These are phyloP conservation scores for Populus hybrid DNA, from an alignment of 441 rosid species.

Conservation along the genomic window DNA sequence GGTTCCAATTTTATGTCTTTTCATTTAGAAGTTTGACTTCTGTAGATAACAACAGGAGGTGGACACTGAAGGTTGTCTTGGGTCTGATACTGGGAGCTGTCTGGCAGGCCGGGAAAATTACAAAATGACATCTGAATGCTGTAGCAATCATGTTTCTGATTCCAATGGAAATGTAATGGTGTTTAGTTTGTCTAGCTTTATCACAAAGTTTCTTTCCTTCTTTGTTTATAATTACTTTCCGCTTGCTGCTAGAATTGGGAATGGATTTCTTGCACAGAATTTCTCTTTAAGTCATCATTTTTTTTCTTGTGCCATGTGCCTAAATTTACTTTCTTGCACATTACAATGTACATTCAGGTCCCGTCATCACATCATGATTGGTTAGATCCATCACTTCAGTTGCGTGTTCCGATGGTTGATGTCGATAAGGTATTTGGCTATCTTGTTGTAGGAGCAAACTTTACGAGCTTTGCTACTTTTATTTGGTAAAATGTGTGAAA, in stretches of 20 bases:
- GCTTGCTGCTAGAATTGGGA: not conserved
- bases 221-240: not conserved
- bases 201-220: not conserved
- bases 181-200: constrained; percentile 22
- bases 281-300: not conserved
- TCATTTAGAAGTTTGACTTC: constrained; percentile 48
- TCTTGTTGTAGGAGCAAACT: constrained; percentile 3
- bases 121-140: constrained; percentile 28
- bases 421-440: constrained; percentile 78
- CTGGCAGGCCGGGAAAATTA: constrained; percentile 28
- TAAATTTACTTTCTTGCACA: constrained; percentile 11
- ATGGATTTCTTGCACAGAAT: not conserved
- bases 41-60: constrained; percentile 62
- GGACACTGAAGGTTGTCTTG: constrained; percentile 39
- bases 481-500: not conserved
- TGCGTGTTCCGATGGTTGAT: constrained; percentile 89
- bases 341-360: constrained; percentile 45
- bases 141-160: constrained; percentile 33
- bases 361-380: constrained; percentile 50
- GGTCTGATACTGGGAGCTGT: constrained; percentile 29
- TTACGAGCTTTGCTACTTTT: not conserved
- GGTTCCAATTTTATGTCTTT: constrained; percentile 25
- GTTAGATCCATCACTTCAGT: constrained; percentile 70
- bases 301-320: not conserved
- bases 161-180: constrained; percentile 62